Evolutionary conservation across 2,329 filamentous ascomycete species (phyloP), one percentile per base, ranked within the genome.

Genomic region (Stachybotrys chartarum): DNA sequence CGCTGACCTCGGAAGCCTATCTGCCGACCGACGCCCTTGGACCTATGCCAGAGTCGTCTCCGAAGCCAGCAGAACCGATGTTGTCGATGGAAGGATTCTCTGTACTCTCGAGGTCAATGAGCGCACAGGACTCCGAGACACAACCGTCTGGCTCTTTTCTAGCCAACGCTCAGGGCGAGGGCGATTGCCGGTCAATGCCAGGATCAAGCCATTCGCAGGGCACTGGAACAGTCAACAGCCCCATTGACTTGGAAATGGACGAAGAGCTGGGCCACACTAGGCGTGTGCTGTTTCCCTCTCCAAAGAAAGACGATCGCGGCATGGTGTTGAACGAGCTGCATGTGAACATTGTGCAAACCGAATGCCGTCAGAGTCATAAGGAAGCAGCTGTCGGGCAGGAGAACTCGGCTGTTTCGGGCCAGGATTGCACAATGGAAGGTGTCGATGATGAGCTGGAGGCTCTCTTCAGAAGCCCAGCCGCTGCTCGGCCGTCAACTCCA

Each of bases 241-340:
- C 83, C 16, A 82, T 86, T 39, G 75, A 80, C 46, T 63, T 76
- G 52, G 76, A 78, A 39, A 47, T 47, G 7, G 45, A 47, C 17
- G 68, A 74, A n/a, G 69, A 72, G 12, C 68, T 78, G 17, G 82
- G 81, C 39, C 72, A 68, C 53, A 91, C 87, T 1, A 80, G 87
- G 57, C 79, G 90, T 56, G 71, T 92, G 3, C 76, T 94, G 1
- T 94, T 94, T 64, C 87, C 90, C 1, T 91, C 88, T 0, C 89
- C 89, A 2, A 79, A 85, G 48, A 87, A 87, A 60, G 81, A 84
- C 32, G 82, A 80, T 42, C 76, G 82, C 50, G 72, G 79, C 1
- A 90, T 84, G 65, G 79, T 82, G 24, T 75, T 90, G 3, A 79
- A 80, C 51, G 82, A 86, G 62, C 68, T 83, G 46, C 70, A 76